Percentiles rank a stretch among this genome's conserved stretches.
phyloP scores from a whole-genome alignment of 208 protist genomes.

The Leishmania tropica region DNA sequence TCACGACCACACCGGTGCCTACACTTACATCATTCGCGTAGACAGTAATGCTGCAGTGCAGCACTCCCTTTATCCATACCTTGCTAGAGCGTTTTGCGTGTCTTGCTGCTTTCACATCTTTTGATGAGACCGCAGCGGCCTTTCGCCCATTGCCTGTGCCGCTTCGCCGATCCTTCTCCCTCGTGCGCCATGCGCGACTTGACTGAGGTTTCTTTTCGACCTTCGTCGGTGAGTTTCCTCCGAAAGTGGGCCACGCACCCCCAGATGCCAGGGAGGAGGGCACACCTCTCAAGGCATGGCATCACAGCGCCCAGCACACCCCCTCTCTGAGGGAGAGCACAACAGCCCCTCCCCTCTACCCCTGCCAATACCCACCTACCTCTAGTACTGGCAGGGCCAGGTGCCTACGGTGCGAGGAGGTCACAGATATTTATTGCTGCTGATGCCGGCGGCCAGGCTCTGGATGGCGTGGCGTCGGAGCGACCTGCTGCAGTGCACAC shows the following conservation, averaged over 20 bases:
- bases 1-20: neutral
- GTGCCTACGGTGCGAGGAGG: too few species aligned
- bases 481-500: neutral
- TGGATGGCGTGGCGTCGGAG: neutral
- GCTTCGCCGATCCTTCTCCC: neutral
- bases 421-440: neutral
- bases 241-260: neutral
- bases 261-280: neutral
- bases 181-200: neutral
- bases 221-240: neutral
- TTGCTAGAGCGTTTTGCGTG: neutral
- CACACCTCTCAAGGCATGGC: neutral
- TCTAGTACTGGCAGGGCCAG: neutral
- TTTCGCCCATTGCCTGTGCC: neutral
- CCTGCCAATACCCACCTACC: neutral
- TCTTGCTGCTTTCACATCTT: neutral
- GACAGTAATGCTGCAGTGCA: neutral
- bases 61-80: neutral
- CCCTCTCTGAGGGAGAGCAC: neutral
- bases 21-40: slow-evolving; percentile 11
- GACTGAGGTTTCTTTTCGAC: neutral
- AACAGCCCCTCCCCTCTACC: too few species aligned
- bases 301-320: neutral
- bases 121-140: neutral
- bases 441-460: neutral